Conservation (phyloP, 202 grass and related monocot genomes). For the Bolboschoenoplectus hybrid region DNA sequence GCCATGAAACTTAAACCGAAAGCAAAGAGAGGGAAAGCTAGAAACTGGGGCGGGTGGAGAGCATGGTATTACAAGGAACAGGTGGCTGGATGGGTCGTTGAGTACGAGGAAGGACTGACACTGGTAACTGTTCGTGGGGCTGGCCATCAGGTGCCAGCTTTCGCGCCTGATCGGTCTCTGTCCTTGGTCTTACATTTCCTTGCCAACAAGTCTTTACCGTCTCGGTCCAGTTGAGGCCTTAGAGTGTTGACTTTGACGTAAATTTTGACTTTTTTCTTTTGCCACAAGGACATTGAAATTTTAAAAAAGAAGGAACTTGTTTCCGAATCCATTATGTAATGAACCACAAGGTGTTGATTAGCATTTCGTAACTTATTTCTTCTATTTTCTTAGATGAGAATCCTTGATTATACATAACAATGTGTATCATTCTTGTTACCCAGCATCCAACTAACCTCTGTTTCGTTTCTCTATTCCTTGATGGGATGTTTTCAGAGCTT, state of each 20-base stretch:
- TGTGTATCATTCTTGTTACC: background rate
- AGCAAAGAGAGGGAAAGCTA: background rate
- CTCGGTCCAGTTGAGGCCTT: slow-evolving; percentile 38
- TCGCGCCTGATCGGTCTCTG: slow-evolving; percentile 61
- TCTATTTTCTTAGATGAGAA: background rate
- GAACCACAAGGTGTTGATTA: background rate
- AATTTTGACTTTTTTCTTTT: slow-evolving; percentile 5
- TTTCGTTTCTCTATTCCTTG: background rate
- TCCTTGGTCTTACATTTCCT: slow-evolving; percentile 80
- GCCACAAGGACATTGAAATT: background rate
- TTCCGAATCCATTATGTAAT: background rate
- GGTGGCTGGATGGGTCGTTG: slow-evolving; percentile 83
- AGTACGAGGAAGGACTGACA: slow-evolving; percentile 81
- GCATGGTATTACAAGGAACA: slow-evolving; percentile 90
- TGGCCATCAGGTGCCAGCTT: slow-evolving; percentile 89
- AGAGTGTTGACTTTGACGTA: background rate
- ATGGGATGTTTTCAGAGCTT: background rate
- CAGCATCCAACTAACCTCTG: background rate
- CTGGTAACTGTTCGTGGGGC: slow-evolving; percentile 86
- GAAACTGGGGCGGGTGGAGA: slow-evolving; percentile 63
- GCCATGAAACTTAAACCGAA: slow-evolving; percentile 62
- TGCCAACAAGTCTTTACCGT: slow-evolving; percentile 48
- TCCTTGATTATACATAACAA: background rate
- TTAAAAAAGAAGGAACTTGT: background rate
- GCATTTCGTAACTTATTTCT: background rate